Base-by-base conservation (phyloP, 164 flowering plant species). In the Piper longum region DNA sequence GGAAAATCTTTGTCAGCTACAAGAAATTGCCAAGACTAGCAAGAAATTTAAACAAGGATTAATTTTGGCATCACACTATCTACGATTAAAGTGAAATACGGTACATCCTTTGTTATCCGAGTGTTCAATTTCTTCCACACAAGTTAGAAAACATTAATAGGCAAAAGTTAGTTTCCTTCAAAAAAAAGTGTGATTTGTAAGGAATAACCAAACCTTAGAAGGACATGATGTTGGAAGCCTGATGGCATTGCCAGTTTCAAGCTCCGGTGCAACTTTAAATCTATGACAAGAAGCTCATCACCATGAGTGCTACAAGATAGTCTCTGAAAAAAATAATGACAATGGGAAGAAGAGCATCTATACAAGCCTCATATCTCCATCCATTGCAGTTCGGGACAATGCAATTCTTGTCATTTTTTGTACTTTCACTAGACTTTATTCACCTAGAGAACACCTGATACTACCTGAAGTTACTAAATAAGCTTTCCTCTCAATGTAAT, bases 231-330 rank as follows among this genome's bases (percentile, higher is more conserved):
- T 75, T 56, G 98, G 97, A 58, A 74, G 73, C 54, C 64, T 66
- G 54, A 86, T 76, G 19, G 85, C 70, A 75, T 86, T 93, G 69
- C 97, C 79, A 57, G 85, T 76, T 80, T 93, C 98, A 75, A 93
- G 73, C 79, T 93, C 98, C 62, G 98, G 97, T 72, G 69, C 73
- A 75, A 93, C 84, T 62, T 71, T 76, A 66, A 89, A 88, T 69
- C 98, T 91, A 62, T 69, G 69, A 16, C 69, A 2, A 56, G 56
- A 64, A 14, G 57, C 44, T 54, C 14, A 64, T 39, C 60, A 69
- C 56, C 45, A 63, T 59, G 41, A 55, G 60, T 44, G 0, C 8
- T 41, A 4, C 39, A 36, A 26, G 36, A 9, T 16, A 59, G 14
- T 11, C 43, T 18, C 59, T 56, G 8, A 56, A 16, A 56, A 9